Evolutionary conservation across 345 rosid genomes (phyloP).

Genomic region (Odontarrhena argentea): DNA sequence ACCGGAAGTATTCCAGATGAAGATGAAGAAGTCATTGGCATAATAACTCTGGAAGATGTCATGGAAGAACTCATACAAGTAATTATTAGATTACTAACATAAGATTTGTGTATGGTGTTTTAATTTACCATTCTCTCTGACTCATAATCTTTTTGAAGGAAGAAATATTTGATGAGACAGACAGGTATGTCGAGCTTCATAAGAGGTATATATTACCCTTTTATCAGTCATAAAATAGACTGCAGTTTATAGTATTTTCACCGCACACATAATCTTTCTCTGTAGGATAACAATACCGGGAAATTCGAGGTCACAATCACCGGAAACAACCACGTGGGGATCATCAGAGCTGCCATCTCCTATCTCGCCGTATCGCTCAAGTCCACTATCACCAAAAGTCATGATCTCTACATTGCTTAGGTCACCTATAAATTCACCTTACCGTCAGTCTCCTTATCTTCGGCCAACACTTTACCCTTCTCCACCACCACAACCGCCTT

Average conservation of each 20-base stretch:
- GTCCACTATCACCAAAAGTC: constrained; percentile 49
- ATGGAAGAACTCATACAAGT: constrained; percentile 89
- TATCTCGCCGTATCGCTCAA: constrained; percentile 45
- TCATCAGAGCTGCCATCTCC: constrained; percentile 53
- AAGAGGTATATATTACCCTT: constrained; percentile 46
- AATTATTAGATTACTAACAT: background rate
- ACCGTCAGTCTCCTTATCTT: constrained; percentile 50
- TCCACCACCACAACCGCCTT: constrained; percentile 46
- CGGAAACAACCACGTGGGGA: constrained; percentile 45
- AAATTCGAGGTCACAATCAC: constrained; percentile 45
- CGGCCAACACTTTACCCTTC: constrained; percentile 55
- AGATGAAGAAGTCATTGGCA: constrained; percentile 66
- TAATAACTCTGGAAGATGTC: constrained; percentile 90
- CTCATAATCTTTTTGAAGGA: constrained; percentile 44
- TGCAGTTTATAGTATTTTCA: constrained; percentile 3
- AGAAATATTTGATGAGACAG: constrained; percentile 83
- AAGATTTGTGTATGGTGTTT: background rate
- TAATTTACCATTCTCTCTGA: constrained; percentile 2
- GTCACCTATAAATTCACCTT: constrained; percentile 57
- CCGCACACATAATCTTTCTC: background rate
- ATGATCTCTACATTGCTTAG: constrained; percentile 47
- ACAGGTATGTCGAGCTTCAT: constrained; percentile 59
- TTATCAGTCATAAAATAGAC: background rate
- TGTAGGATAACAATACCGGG: constrained; percentile 57
- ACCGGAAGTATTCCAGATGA: constrained; percentile 38